Base-by-base conservation (phyloP, 2,329 filamentous ascomycete species). In the Zasmidium citrigriseum region DNA sequence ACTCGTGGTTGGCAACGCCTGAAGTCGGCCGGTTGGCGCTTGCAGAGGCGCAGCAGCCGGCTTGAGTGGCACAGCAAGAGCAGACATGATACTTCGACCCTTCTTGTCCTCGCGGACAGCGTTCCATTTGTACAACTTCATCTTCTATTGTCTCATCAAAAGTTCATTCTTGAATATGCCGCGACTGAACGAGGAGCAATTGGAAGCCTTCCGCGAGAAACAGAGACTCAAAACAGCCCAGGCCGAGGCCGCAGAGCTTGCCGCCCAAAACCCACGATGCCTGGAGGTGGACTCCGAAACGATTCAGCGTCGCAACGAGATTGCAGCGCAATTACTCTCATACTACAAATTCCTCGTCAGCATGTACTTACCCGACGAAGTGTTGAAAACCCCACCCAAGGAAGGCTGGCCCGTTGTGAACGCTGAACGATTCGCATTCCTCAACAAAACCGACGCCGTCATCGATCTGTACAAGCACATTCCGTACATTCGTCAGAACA, bases 401-500 rank as follows among this genome's bases (percentile, higher is more conserved):
- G 52, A 44, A 25, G 52, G 57, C 2, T 59, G 57, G 57, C 46
- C 52, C 4, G 21, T 21, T 21, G 41, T 55, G 11, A 52, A 46
- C 2, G 52, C 52, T 3, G 57, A 59, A 18, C 47, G 24, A n/a
- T 44, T 59, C 18, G 52, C 21, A 14, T 52, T 47, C 23, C 20
- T 59, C 2, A 22, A 44, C 38, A 59, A 59, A 22, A 47, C 46
- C 3, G 57, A 59, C 22, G 41, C 38, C 5, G 57, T 54, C 11
- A 52, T 55, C 2, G 57, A 59, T 14, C 34, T 59, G n/a, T 46
- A 50, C 34, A 51, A 46, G 38, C 57, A 52, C 14, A 18, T 59
- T 41, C 57, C 52, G n/a, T 59, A 59, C 52, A 52, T 57, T 7
- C 21, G 20, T 14, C 46, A 45, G 16, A n/a, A 44, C 27, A 3